Conservation (phyloP, 2,329 filamentous ascomycete species). For the Didymellaceae sp. region DNA sequence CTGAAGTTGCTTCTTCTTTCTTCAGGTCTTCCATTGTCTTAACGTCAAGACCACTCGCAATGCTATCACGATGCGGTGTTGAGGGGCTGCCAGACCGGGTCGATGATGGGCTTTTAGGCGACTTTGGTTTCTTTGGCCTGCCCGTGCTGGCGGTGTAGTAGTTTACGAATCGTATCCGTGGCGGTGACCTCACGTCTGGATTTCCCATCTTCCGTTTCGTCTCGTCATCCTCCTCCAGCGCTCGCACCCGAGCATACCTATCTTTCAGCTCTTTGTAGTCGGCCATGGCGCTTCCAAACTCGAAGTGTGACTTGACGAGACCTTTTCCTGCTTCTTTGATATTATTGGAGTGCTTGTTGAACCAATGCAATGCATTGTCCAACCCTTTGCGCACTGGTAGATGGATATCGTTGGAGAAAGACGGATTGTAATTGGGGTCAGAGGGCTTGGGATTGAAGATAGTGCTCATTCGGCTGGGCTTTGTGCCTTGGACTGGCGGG, state of each 20-base stretch:
- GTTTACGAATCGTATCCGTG: constrained; percentile 79
- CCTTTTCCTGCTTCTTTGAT: constrained; percentile 72
- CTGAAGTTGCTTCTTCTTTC: not conserved
- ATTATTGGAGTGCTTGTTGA: constrained; percentile 80
- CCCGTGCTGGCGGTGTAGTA: constrained; percentile 91
- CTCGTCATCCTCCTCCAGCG: constrained; percentile 73
- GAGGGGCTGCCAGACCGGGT: constrained; percentile 1
- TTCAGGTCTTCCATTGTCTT: constrained; percentile 18
- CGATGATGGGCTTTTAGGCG: constrained; percentile 29
- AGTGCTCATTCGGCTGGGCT: constrained; percentile 43
- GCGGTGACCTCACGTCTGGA: constrained; percentile 43
- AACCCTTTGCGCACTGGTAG: constrained; percentile 73
- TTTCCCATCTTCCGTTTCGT: constrained; percentile 39
- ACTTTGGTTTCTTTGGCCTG: constrained; percentile 56
- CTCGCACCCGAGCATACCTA: constrained; percentile 73
- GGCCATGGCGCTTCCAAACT: constrained; percentile 81
- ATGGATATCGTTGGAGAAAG: constrained; percentile 75
- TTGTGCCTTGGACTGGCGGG: constrained; percentile 20
- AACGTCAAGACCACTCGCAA: constrained; percentile 18
- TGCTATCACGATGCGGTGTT: constrained; percentile 5
- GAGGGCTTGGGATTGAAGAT: constrained; percentile 47
- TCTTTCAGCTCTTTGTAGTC: constrained; percentile 74
- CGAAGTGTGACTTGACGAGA: constrained; percentile 79
- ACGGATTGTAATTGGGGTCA: constrained; percentile 75
- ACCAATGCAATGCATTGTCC: constrained; percentile 73